Base-by-base conservation (phyloP, 805 yeast genomes). In the Candida lessepsii region DNA sequence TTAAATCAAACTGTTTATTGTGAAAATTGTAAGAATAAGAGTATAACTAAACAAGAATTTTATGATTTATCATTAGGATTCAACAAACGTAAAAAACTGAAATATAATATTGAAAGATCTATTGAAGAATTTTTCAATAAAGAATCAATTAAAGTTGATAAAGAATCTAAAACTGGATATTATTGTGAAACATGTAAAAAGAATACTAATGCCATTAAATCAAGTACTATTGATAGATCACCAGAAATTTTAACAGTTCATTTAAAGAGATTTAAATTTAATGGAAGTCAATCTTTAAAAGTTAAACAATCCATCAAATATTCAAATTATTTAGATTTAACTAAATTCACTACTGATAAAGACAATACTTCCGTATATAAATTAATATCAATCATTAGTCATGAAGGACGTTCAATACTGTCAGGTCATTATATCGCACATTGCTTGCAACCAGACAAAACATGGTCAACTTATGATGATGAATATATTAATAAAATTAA, bases 401-500 rank as follows among this genome's bases (percentile, higher is more conserved):
- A 93, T 57, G 96, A 87, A 53, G 99, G 99, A 29, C 73, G 98
- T 47, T 85, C 96, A 1, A 81, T 90, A 10, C 81, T 89, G 32
- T 81, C 93, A 3, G 99, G 99, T 3, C 99, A 93, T 61, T 93
- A 93, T 56, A 78, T 89, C 44, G 86, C 96, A 1, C 88, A 86
- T 57, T 86, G 96, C 57, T 77, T 84, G 47, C 96, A 90, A 61
- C 96, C 97, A 1, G 93, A 86, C 61, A 91, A 89, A 2, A 65
- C 83, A 2, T 93, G 98, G 99, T 82, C 88, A 20, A 82, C 88
- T 8, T 93, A 91, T 61, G 98, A 93, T 58, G 99, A 93, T 58
- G 99, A 93, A 54, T 80, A 83, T 54, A 80, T 87, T 50, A 84
- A 86, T 54, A 72, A 71, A 44, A 80, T 86, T 39, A 72, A 82